Percentiles rank a stretch among this genome's conserved stretches.
Evolutionary conservation across 495 filamentous ascomycete species (phyloP).

Genomic region (Penicillium pancosmium): DNA sequence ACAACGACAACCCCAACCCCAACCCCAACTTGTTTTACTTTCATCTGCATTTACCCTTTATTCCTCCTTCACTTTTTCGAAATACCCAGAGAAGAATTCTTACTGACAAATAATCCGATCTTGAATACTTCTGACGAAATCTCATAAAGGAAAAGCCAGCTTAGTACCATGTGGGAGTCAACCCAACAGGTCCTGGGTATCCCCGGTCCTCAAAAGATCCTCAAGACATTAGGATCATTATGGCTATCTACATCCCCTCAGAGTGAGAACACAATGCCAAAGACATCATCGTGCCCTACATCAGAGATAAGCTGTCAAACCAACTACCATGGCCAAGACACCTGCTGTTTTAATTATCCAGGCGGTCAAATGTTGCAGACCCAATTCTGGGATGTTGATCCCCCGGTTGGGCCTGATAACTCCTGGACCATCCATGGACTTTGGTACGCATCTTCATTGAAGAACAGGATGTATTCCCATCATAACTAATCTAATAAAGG

Average conservation of each 20-base stretch:
- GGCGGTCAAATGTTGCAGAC: slow-evolving; percentile 80
- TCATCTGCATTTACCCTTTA: background rate
- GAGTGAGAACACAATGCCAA: slow-evolving; percentile 13
- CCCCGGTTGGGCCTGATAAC: slow-evolving; percentile 69
- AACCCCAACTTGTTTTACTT: background rate
- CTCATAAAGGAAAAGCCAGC: background rate
- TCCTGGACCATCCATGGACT: slow-evolving; percentile 91
- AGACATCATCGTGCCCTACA: slow-evolving; percentile 42
- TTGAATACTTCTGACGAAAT: background rate
- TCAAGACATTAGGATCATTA: slow-evolving; percentile 41
- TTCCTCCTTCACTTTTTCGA: background rate
- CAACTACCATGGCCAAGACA: slow-evolving; percentile 56
- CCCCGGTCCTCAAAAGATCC: slow-evolving; percentile 46
- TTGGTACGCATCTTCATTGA: slow-evolving; percentile 49
- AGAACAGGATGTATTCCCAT: too few species aligned
- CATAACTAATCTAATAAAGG: slow-evolving; percentile 36
- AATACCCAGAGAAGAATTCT: background rate
- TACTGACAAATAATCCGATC: background rate
- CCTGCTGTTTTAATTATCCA: slow-evolving; percentile 83
- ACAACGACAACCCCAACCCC: background rate
- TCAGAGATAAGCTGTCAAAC: slow-evolving; percentile 62
- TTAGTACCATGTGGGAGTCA: slow-evolving; percentile 22
- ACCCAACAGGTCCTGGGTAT: slow-evolving; percentile 31
- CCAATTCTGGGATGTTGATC: slow-evolving; percentile 84
- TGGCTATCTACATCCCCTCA: slow-evolving; percentile 29